These are phyloP conservation scores for Hypoxylon sp. DNA, from an alignment of 2,329 filamentous ascomycete genomes.

Conservation along the genomic window DNA sequence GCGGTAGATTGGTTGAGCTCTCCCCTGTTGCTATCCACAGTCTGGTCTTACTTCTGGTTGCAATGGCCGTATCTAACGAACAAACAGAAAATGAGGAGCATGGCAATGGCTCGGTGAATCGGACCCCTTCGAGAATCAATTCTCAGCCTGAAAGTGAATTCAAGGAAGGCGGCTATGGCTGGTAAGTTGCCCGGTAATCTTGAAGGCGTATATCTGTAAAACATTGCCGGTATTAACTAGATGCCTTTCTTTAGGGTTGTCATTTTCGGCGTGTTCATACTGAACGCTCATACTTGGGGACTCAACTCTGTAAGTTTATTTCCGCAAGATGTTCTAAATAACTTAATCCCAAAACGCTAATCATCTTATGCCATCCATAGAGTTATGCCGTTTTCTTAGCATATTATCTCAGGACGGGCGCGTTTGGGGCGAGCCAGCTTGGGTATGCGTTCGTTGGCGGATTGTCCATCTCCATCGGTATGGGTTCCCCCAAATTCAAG, in stretches of 20 bases:
- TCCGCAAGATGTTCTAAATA: neutral
- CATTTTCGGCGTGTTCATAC: slow-evolving; percentile 66
- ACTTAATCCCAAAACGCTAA: slow-evolving; percentile 35
- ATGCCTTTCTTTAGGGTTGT: slow-evolving; percentile 61
- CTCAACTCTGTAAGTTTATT: slow-evolving; percentile 71
- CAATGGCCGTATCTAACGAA: slow-evolving; percentile 38
- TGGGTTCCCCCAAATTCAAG: slow-evolving; percentile 14
- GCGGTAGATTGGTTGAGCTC: neutral
- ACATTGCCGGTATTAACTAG: slow-evolving; percentile 22
- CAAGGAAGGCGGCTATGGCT: slow-evolving; percentile 72
- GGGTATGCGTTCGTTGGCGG: slow-evolving; percentile 85
- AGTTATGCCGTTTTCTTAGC: slow-evolving; percentile 72
- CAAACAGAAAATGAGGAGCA: slow-evolving; percentile 20
- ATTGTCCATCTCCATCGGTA: slow-evolving; percentile 72
- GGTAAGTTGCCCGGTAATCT: slow-evolving; percentile 56
- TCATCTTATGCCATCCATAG: slow-evolving; percentile 49
- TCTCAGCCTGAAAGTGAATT: slow-evolving; percentile 67
- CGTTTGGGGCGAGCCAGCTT: slow-evolving; percentile 74
- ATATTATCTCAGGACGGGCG: slow-evolving; percentile 69
- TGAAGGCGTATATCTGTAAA: slow-evolving; percentile 1
- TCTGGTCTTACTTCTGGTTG: slow-evolving; percentile 8
- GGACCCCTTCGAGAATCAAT: slow-evolving; percentile 31
- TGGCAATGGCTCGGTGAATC: slow-evolving; percentile 28
- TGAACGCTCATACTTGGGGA: slow-evolving; percentile 82
- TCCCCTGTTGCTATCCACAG: slow-evolving; percentile 10